Evolutionary conservation across 345 rosid species (phyloP).

Genomic region (Citrus mangshanensis): DNA sequence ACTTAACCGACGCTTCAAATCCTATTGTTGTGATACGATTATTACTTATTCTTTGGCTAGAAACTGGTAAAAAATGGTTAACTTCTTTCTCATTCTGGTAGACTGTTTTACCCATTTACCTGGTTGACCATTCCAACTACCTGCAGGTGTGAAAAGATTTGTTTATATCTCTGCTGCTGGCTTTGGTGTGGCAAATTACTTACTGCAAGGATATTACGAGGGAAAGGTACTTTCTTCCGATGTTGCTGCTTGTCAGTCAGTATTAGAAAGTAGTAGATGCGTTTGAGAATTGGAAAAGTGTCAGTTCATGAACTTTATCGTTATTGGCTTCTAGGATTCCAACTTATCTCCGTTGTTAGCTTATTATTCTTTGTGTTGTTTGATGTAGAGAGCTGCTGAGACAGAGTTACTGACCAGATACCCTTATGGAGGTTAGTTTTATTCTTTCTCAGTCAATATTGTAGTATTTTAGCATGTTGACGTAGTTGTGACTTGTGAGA

Average conservation of each 20-base stretch:
- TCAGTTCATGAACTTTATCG: neutral
- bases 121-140: neutral
- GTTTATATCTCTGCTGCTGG: conserved; percentile 92
- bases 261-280: neutral
- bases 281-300: neutral
- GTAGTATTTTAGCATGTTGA: neutral
- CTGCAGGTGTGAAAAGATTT: conserved; percentile 79
- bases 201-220: conserved; percentile 83
- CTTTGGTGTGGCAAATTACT: conserved; percentile 75
- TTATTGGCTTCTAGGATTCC: conserved; percentile 3
- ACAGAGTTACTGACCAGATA: conserved; percentile 85
- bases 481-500: neutral
- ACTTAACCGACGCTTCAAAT: neutral
- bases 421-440: conserved; percentile 75
- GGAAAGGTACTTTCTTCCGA: conserved; percentile 63
- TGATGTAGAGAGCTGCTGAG: conserved; percentile 83
- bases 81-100: neutral
- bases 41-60: neutral
- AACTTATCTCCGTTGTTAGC: neutral
- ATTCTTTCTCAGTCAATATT: neutral
- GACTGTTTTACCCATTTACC: neutral
- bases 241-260: neutral
- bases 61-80: neutral
- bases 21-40: neutral
- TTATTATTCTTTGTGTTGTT: conserved; percentile 12